Percentiles rank a stretch among this genome's conserved stretches.
Conservation (phyloP, 192 early-diverging fungal species). For the Coemansia umbellata region DNA sequence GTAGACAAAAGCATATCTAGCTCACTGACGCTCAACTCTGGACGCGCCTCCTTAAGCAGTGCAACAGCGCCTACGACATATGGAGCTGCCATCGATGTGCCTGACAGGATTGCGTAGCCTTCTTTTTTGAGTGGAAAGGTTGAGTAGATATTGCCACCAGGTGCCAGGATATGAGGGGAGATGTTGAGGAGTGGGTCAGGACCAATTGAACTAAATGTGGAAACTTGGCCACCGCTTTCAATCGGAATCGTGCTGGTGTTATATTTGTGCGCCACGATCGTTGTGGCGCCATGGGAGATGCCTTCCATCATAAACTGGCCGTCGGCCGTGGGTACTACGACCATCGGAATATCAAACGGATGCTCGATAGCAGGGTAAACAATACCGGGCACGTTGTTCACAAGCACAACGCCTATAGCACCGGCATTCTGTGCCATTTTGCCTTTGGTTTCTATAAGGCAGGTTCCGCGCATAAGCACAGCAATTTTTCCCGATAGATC, state of each 20-base stretch:
- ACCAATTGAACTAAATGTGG: conserved; percentile 63
- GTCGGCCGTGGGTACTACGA: conserved; percentile 39
- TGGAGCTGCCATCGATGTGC: conserved; percentile 81
- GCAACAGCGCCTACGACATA: conserved; percentile 67
- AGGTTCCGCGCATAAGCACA: conserved; percentile 47
- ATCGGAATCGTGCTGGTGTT: conserved; percentile 16
- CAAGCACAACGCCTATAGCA: conserved; percentile 49
- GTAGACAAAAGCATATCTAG: conserved; percentile 42
- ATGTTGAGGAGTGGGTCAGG: conserved; percentile 57
- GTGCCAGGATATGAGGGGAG: conserved; percentile 59
- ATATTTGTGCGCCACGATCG: conserved; percentile 25
- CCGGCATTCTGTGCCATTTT: conserved; percentile 49
- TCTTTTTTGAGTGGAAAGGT: conserved; percentile 52
- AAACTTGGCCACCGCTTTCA: conserved; percentile 50
- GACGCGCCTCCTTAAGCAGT: conserved; percentile 55
- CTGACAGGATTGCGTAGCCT: conserved; percentile 49
- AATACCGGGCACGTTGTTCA: conserved; percentile 41
- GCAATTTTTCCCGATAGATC: conserved; percentile 40
- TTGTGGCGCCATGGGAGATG: conserved; percentile 2
- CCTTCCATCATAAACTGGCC: conserved; percentile 22
- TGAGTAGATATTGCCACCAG: conserved; percentile 68
- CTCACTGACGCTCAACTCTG: conserved; percentile 17
- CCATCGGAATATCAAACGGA: conserved; percentile 35
- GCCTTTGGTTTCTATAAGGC: conserved; percentile 7
- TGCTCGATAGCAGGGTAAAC: conserved; percentile 12